Evolutionary conservation across 2,329 filamentous ascomycete species (phyloP).

Genomic region (Colletotrichum spaethianum): DNA sequence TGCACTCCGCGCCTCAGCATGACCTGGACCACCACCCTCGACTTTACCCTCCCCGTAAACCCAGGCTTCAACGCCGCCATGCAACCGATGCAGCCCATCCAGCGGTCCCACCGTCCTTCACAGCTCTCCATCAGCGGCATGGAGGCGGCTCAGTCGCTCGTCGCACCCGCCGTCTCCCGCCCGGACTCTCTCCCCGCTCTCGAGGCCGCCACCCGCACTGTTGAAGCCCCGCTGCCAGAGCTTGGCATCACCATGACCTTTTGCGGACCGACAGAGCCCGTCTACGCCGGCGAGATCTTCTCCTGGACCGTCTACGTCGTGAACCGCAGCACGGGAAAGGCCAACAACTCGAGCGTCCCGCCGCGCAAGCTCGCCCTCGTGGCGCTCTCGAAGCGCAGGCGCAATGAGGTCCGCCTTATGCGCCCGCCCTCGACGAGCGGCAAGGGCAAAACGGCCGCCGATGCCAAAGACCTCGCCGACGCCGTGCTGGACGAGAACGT

Average conservation of each 20-base stretch:
- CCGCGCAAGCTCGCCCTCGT: conserved; percentile 79
- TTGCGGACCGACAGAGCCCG: conserved; percentile 68
- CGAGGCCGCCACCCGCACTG: conserved; percentile 65
- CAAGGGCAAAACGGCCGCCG: conserved; percentile 36
- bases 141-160: conserved; percentile 66
- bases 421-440: conserved; percentile 69
- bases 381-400: conserved; percentile 75
- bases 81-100: conserved; percentile 70
- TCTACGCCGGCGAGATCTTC: conserved; percentile 77
- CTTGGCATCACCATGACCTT: conserved; percentile 85
- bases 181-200: conserved; percentile 73
- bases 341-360: conserved; percentile 51
- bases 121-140: conserved; percentile 74
- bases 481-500: conserved; percentile 81
- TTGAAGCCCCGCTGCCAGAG: conserved; percentile 66
- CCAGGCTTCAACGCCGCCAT: conserved; percentile 72
- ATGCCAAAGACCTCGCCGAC: conserved; percentile 65
- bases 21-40: conserved; percentile 77
- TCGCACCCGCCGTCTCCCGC: conserved; percentile 69
- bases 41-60: conserved; percentile 78
- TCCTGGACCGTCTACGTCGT: conserved; percentile 82
- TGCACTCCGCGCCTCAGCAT: conserved; percentile 76
- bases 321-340: conserved; percentile 72
- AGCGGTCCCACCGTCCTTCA: conserved; percentile 73
- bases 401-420: conserved; percentile 67